Conservation (phyloP, 2,329 filamentous ascomycete genomes). For the Verticillium dahliae region DNA sequence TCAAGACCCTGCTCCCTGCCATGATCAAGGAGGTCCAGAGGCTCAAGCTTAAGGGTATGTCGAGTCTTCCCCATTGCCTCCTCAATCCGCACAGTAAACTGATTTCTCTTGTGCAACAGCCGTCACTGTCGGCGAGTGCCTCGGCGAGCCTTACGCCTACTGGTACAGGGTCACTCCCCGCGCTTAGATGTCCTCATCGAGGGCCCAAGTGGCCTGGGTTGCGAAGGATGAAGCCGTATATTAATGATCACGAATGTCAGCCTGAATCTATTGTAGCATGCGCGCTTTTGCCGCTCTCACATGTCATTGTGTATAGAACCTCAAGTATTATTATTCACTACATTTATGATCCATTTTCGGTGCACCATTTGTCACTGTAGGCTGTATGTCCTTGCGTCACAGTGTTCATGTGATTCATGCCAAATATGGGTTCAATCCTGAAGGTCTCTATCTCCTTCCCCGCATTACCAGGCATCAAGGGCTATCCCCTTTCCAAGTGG, state of each 20-base stretch:
- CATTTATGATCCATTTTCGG: neutral
- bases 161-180: constrained; percentile 35
- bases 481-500: no score
- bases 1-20: constrained; percentile 10
- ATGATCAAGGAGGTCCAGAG: constrained; percentile 34
- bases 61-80: no score
- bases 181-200: neutral
- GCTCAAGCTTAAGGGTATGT: constrained; percentile 28
- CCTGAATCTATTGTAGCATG: neutral
- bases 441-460: no score
- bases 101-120: constrained; percentile 21
- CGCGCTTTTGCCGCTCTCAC: neutral
- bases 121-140: constrained; percentile 51
- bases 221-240: neutral
- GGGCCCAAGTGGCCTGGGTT: neutral
- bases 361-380: neutral
- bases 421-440: no score
- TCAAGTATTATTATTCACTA: neutral
- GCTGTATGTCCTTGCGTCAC: no score
- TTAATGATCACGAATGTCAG: neutral
- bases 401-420: no score
- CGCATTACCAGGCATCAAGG: no score
- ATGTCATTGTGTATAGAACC: neutral
- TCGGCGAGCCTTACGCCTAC: constrained; percentile 41
- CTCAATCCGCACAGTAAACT: constrained; percentile 28